Evolutionary conservation across 1,284 basidiomycete genomes (phyloP).

Genomic region (Gymnopus androsaceus): DNA sequence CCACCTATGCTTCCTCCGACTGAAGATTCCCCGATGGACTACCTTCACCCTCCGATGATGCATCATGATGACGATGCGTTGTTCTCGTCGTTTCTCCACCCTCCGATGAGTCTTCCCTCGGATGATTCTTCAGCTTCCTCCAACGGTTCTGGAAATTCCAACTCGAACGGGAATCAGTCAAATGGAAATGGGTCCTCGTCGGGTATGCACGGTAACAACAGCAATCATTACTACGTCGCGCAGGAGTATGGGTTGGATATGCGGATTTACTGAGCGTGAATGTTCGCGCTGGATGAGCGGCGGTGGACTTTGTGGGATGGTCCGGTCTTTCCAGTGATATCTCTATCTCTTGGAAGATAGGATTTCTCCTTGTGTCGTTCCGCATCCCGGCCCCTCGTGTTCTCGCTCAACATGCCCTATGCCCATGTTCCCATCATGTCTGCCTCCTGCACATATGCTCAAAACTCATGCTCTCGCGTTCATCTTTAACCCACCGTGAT

Average conservation of each 20-base stretch:
- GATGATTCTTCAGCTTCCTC: conserved; percentile 20
- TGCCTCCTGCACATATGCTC: no score
- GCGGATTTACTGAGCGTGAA: conserved; percentile 2
- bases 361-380: no score
- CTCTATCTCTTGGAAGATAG: no score
- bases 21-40: conserved; percentile 43
- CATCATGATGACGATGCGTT: conserved; percentile 32
- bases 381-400: no score
- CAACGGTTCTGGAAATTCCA: not conserved
- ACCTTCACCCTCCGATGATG: conserved; percentile 47
- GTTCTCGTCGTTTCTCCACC: conserved; percentile 42
- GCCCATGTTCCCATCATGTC: no score
- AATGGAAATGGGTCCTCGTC: not conserved
- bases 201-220: not conserved
- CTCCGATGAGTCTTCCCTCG: conserved; percentile 30
- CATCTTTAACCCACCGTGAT: no score
- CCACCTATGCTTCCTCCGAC: conserved; percentile 58
- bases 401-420: no score
- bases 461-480: no score
- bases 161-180: not conserved
- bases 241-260: conserved; percentile 5
- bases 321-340: not conserved
- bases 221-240: conserved; percentile 2
- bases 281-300: not conserved
- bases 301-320: not conserved